phyloP scores from a whole-genome alignment of 2,329 filamentous ascomycete genomes.

The Claviceps spartinae region DNA sequence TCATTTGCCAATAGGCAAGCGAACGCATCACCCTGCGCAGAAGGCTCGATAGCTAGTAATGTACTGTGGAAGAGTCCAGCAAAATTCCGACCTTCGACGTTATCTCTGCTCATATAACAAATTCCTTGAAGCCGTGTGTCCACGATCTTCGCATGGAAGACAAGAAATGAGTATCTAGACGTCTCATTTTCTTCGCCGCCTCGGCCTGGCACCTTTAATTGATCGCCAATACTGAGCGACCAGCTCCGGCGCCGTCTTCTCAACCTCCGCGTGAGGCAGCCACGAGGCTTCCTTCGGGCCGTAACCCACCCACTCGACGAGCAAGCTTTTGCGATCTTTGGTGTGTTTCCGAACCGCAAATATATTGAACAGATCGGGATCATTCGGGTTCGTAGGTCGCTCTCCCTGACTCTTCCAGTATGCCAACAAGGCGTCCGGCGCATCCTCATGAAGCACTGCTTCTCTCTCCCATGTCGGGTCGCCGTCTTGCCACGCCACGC shows the following conservation, averaged over 20 bases:
- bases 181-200: neutral
- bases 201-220: neutral
- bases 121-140: neutral
- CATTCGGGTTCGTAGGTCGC: constrained; percentile 18
- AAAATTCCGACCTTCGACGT: neutral
- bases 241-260: constrained; percentile 14
- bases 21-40: neutral
- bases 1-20: no score
- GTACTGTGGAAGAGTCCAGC: neutral
- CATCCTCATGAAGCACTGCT: constrained; percentile 19
- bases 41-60: neutral
- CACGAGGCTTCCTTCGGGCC: constrained; percentile 16
- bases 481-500: constrained; percentile 19
- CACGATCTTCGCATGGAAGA: neutral
- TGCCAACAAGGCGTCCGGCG: constrained; percentile 15
- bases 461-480: constrained; percentile 22
- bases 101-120: neutral
- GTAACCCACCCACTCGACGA: constrained; percentile 25
- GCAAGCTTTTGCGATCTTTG: constrained; percentile 13
- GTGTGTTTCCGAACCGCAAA: constrained; percentile 20
- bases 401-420: constrained; percentile 20
- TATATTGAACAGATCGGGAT: constrained; percentile 19
- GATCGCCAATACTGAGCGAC: constrained; percentile 17
- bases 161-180: neutral
- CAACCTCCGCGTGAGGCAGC: constrained; percentile 14